phyloP scores from a whole-genome alignment of 345 rosid genomes.

The Arabis alpina region DNA sequence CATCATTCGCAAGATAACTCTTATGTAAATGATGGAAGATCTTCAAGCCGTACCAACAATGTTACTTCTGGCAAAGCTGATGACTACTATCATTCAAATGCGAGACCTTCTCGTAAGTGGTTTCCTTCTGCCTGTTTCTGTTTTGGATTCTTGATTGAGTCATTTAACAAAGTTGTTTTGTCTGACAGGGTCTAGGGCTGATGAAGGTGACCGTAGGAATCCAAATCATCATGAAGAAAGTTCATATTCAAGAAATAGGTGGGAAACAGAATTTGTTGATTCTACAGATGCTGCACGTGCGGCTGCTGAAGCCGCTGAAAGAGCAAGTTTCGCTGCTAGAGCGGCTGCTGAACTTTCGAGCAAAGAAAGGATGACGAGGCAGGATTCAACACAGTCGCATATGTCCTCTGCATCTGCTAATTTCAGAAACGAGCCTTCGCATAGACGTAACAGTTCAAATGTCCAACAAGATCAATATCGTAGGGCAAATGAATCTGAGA shows the following conservation, averaged over 20 bases:
- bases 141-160: conserved; percentile 18
- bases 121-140: conserved; percentile 2
- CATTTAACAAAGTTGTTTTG: conserved; percentile 20
- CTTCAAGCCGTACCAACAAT: conserved; percentile 46
- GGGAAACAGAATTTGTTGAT: conserved; percentile 84
- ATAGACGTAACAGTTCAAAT: conserved; percentile 33
- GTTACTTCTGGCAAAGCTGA: conserved; percentile 39
- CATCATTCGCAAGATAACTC: conserved; percentile 40
- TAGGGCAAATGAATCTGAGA: conserved; percentile 29
- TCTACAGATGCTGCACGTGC: conserved; percentile 93
- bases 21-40: conserved; percentile 40
- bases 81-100: conserved; percentile 29
- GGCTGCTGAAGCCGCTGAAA: conserved; percentile 98
- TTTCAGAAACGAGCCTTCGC: conserved; percentile 33
- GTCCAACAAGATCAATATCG: conserved; percentile 19
- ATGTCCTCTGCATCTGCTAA: conserved; percentile 29
- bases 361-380: conserved; percentile 50
- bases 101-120: conserved; percentile 39
- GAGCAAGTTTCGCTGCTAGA: conserved; percentile 94
- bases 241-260: conserved; percentile 34
- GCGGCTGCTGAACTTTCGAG: conserved; percentile 94
- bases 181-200: conserved; percentile 28
- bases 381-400: conserved; percentile 34
- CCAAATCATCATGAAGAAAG: conserved; percentile 23
- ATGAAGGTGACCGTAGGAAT: conserved; percentile 37